These are phyloP conservation scores for Trametes maxima DNA, from an alignment of 768 basidiomycete genomes.

Conservation along the genomic window DNA sequence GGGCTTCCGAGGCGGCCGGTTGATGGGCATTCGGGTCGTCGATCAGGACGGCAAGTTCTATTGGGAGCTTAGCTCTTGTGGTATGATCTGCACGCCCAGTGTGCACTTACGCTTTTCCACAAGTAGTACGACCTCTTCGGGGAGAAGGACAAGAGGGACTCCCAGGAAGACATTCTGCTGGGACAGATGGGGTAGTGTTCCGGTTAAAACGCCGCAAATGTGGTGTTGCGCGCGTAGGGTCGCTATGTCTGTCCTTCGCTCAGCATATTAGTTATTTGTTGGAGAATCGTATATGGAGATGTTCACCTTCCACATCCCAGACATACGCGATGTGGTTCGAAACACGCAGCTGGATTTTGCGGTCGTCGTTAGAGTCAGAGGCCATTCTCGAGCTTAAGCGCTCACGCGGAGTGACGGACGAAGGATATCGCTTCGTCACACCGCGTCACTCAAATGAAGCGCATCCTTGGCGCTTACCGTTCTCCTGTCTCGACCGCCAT, in stretches of 20 bases:
- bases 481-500: slow-evolving; percentile 9
- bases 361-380: slow-evolving; percentile 20
- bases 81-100: neutral
- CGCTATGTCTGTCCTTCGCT: slow-evolving; percentile 65
- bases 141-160: slow-evolving; percentile 83
- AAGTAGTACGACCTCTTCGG: slow-evolving; percentile 90
- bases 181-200: slow-evolving; percentile 91
- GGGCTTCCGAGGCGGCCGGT: slow-evolving; percentile 47
- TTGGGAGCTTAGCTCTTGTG: neutral
- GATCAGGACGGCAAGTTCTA: slow-evolving; percentile 78
- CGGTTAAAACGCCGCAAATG: slow-evolving; percentile 83
- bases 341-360: slow-evolving; percentile 59
- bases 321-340: slow-evolving; percentile 81
- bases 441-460: slow-evolving; percentile 5
- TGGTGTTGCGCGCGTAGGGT: slow-evolving; percentile 76
- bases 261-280: neutral
- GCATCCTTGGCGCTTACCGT: neutral
- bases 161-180: slow-evolving; percentile 98
- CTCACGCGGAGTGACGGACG: neutral
- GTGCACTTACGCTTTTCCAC: slow-evolving; percentile 71
- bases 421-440: slow-evolving; percentile 1
- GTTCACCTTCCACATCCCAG: slow-evolving; percentile 84
- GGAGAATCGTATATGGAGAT: neutral
- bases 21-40: slow-evolving; percentile 67
- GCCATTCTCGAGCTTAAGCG: slow-evolving; percentile 17